Percentiles rank a stretch among this genome's conserved stretches.
These are phyloP conservation scores for Geosmithia putterillii DNA, from an alignment of 2,329 filamentous ascomycete species.

Conservation along the genomic window DNA sequence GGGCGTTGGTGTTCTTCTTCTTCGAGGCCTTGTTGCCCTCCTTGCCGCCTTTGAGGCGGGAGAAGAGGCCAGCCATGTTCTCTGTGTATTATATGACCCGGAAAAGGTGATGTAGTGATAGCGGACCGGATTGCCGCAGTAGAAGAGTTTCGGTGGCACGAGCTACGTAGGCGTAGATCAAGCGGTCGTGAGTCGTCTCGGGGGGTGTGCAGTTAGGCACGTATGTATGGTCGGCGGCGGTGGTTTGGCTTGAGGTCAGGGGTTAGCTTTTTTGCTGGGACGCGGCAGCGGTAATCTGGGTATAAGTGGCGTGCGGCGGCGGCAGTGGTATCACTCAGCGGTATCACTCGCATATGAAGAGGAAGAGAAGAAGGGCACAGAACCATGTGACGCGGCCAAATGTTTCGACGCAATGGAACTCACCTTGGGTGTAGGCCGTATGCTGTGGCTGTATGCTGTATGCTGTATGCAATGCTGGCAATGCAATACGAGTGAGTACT, in stretches of 20 bases:
- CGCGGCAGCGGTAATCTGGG: not conserved
- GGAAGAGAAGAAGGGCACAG: too few species aligned
- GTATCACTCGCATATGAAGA: too few species aligned
- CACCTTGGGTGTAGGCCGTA: not conserved
- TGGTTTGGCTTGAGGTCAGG: not conserved
- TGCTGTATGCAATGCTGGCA: too few species aligned
- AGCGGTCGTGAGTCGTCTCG: not conserved
- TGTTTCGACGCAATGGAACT: not conserved
- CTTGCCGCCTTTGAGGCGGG: conserved; percentile 61
- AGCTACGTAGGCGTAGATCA: too few species aligned
- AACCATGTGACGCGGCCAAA: too few species aligned
- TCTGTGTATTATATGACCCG: conserved; percentile 1
- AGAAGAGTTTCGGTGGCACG: too few species aligned
- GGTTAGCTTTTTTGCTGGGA: not conserved
- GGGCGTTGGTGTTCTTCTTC: conserved; percentile 51
- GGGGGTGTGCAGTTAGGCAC: not conserved
- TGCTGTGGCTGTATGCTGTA: not conserved
- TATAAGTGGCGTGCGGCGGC: not conserved
- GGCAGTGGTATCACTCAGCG: too few species aligned
- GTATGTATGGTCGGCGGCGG: too few species aligned
- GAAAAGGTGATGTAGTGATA: too few species aligned
- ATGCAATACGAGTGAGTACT: too few species aligned
- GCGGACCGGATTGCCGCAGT: too few species aligned
- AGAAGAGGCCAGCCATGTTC: conserved; percentile 47
- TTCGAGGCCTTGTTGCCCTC: conserved; percentile 51